Evolutionary conservation across 2,329 filamentous ascomycete genomes (phyloP), one percentile per base, ranked within the genome.

Genomic region (Dactylonectria estremocensis): DNA sequence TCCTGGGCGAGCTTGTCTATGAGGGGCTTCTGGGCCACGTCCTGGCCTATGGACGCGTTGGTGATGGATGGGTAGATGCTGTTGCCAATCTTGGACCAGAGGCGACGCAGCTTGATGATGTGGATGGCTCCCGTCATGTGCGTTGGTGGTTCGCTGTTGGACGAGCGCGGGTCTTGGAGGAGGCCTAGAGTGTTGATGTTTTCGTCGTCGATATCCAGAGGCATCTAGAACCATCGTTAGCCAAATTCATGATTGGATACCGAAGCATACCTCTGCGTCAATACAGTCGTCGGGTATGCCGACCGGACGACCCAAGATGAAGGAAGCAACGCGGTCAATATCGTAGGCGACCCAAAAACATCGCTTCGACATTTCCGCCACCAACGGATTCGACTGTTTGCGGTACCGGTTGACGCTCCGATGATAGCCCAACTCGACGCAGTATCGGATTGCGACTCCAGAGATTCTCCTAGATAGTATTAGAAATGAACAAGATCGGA

Each of bases 71-170:
- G 61, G 24, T 79, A 80, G 3, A 79, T 68, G 16, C 40, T 70
- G 3, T 73, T 71, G 14, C 68, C 71, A 7, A 80, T 72, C 40
- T 75, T 77, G 9, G 77, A 76, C 77, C 78, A 80, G 0, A 79
- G 45, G 6, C 69, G 71, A 1, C 77, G 77, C 1, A 79, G 64
- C 56, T 76, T 77, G 24, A 77, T 77, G 2, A 70, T 67, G 56
- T 79, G 78, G 5, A 80, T 72, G 3, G 76, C 77, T 0, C 73
- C 74, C 0, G 78, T 77, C 76, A 79, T 78, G 3, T 61, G 67
- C 2, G 77, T 79, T 0, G 72, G 73, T 0, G 74, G 72, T 10
- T 70, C 69, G 16, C 53, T 58, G 8, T 37, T 22, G 9, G 67
- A 69, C 2, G 22, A 20, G 18, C 69, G 59, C 2, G 69, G 67